Evolutionary conservation across 768 basidiomycete genomes (phyloP).

Genomic region (Lactarius tabidus): DNA sequence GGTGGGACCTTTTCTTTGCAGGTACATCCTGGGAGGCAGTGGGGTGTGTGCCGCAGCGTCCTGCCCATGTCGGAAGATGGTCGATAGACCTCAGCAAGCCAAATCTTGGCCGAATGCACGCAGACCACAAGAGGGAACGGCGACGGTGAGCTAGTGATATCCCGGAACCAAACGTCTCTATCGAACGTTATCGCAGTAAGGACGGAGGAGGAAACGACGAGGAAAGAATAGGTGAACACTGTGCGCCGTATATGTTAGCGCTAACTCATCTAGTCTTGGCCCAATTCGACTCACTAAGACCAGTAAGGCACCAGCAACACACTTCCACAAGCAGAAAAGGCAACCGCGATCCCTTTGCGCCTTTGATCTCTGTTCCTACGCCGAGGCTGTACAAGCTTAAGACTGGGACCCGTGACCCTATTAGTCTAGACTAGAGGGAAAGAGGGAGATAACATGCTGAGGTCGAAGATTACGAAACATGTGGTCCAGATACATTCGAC

Average conservation of each 20-base stretch:
- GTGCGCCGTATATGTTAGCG: not conserved
- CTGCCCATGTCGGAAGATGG: not conserved
- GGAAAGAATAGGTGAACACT: conserved; percentile 19
- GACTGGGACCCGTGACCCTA: conserved; percentile 5
- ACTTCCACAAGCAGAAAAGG: conserved; percentile 20
- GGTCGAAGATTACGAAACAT: conserved; percentile 23
- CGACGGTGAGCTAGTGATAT: conserved; percentile 25
- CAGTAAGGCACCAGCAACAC: conserved; percentile 21
- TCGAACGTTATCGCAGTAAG: conserved; percentile 22
- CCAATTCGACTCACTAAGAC: conserved; percentile 15
- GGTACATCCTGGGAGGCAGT: conserved; percentile 23
- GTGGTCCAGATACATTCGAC: conserved; percentile 26
- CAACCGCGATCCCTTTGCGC: not conserved
- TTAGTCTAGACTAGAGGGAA: not conserved
- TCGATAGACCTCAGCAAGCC: conserved; percentile 3
- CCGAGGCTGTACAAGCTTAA: conserved; percentile 21
- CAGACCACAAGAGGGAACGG: conserved; percentile 20
- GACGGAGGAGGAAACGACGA: conserved; percentile 15
- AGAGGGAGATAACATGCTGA: conserved; percentile 11
- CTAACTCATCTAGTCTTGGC: not conserved
- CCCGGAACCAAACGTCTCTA: conserved; percentile 26
- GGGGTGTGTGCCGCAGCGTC: not conserved
- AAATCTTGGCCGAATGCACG: conserved; percentile 13
- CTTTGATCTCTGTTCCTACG: conserved; percentile 4
- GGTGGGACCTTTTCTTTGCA: conserved; percentile 24